Conservation (phyloP, 805 yeast genomes). For the Metschnikowia lochheadii region DNA sequence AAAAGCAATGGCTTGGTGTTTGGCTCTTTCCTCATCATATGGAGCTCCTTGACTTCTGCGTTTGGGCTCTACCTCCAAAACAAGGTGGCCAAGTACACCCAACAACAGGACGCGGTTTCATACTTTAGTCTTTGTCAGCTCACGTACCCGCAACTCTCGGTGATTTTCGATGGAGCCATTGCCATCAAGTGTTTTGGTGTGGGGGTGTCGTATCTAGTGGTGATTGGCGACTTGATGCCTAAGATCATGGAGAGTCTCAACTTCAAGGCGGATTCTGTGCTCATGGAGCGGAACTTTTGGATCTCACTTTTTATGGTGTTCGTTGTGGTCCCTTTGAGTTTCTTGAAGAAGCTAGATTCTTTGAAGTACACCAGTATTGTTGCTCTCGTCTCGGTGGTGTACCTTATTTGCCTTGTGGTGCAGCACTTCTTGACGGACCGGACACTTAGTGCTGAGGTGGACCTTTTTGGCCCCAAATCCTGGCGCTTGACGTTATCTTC, state of each 20-base stretch:
- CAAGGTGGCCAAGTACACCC: slow-evolving; percentile 51
- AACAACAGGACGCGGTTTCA: slow-evolving; percentile 39
- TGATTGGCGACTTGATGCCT: slow-evolving; percentile 77
- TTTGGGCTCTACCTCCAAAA: slow-evolving; percentile 65
- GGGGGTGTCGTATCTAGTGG: slow-evolving; percentile 63
- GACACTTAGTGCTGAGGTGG: slow-evolving; percentile 13
- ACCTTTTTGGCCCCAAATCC: slow-evolving; percentile 38
- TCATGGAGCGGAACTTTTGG: slow-evolving; percentile 45
- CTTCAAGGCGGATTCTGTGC: slow-evolving; percentile 20
- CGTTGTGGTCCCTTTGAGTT: slow-evolving; percentile 61
- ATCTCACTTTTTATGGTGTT: slow-evolving; percentile 48
- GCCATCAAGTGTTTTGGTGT: slow-evolving; percentile 79
- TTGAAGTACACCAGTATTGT: slow-evolving; percentile 68
- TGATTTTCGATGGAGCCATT: slow-evolving; percentile 72
- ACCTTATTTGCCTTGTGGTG: slow-evolving; percentile 53
- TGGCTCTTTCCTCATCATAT: slow-evolving; percentile 50
- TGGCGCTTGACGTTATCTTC: slow-evolving; percentile 47
- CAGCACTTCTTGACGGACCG: slow-evolving; percentile 38
- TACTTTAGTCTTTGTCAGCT: slow-evolving; percentile 46
- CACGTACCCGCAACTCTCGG: slow-evolving; percentile 66
- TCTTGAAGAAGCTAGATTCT: slow-evolving; percentile 59
- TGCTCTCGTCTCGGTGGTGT: slow-evolving; percentile 63
- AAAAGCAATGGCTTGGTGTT: slow-evolving; percentile 60
- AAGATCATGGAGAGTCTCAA: slow-evolving; percentile 41
- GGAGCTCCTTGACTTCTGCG: slow-evolving; percentile 65